Evolutionary conservation across 176 grass and related monocot species (phyloP).

Genomic region (Carex parvula): DNA sequence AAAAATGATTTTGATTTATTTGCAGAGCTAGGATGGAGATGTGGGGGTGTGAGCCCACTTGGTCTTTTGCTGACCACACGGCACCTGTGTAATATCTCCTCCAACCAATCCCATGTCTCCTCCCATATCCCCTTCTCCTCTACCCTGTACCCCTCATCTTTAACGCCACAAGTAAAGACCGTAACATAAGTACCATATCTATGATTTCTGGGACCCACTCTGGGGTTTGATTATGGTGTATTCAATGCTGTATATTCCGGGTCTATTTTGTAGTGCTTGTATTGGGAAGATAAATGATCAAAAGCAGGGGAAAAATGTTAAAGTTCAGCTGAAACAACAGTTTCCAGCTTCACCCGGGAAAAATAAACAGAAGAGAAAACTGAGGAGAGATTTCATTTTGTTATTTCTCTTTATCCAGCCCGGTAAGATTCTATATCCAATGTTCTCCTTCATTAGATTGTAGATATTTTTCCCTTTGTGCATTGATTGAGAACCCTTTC

Average conservation of each 20-base stretch:
- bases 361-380: not conserved
- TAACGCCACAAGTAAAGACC: not conserved
- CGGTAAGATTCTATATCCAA: constrained; percentile 1
- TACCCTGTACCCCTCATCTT: not conserved
- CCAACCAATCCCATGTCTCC: constrained; percentile 68
- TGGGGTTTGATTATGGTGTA: not conserved
- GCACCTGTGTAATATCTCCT: constrained; percentile 52
- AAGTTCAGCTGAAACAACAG: not conserved
- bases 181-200: not conserved
- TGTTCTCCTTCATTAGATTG: not conserved
- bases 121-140: constrained; percentile 45
- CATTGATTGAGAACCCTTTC: not conserved
- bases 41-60: constrained; percentile 6
- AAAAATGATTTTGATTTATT: not conserved
- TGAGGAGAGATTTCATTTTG: not conserved
- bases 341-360: not conserved
- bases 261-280: not conserved
- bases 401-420: not conserved
- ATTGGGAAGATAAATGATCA: constrained; percentile 20
- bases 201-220: not conserved
- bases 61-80: constrained; percentile 29
- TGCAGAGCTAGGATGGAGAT: not conserved
- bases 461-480: not conserved
- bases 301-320: not conserved
- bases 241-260: not conserved